Base-by-base conservation (phyloP, 1,284 basidiomycete species). In the Gymnopus androsaceus region DNA sequence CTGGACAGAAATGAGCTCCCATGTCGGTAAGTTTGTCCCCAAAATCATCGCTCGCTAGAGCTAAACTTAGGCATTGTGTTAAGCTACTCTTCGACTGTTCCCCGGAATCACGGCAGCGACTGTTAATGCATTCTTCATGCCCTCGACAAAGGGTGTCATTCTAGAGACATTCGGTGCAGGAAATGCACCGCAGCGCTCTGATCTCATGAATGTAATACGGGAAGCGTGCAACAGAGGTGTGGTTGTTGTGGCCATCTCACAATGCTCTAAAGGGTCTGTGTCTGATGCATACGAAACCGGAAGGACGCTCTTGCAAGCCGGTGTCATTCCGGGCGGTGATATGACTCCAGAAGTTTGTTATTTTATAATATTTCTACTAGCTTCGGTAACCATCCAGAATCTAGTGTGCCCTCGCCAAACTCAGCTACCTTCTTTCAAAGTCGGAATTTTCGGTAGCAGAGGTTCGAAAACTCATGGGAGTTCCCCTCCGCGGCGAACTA, bases 141-240 rank as follows among this genome's bases (percentile, higher is more conserved):
- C 87, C 6, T 85, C 89, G 2, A 83, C 87, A 11, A 81, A 79
- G 49, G 92, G 92, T 8, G 87, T 95, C 1, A 87, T 97, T 11
- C 77, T 97, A 4, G 92, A 95, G 69, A 92, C 90, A 1, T 97
- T 92, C 70, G 94, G 94, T 5, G 87, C 94, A 0, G 94, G 94
- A 1, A 92, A 92, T 67, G 90, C 90, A 17, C 90, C 90, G 0
- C 86, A 90, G 63, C 81, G 87, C 21, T 55, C 74, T 51, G 90
- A 91, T 64, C 70, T 92, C 27, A 80, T 88, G 67, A 67, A 80
- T 21, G 86, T 84, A 0, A 78, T 96, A 55, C 85, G 85, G 60
- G 84, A 90, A 53, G 94, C 94, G 0, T 90, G 89, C 55, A 84
- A 89, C 51, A 82, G 89, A 2, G 93, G 92, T 4, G 81, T 95